Percentiles rank a stretch among this genome's conserved stretches.
These are phyloP conservation scores for Mortierella sp. DNA, from an alignment of 371 early-diverging fungal species.

Conservation along the genomic window DNA sequence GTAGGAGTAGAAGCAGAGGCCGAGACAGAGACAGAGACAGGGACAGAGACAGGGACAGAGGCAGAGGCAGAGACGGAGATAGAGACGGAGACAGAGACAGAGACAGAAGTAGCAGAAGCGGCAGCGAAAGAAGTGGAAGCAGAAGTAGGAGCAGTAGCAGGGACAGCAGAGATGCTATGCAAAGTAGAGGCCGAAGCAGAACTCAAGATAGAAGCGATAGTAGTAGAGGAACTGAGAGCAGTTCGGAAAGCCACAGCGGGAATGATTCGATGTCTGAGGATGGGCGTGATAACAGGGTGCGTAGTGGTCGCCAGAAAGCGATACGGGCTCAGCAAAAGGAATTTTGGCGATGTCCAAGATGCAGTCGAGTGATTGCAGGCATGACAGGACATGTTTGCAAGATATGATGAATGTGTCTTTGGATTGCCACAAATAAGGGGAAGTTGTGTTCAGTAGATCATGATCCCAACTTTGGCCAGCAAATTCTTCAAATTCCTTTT, in stretches of 20 bases:
- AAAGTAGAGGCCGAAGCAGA: neutral
- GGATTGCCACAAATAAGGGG: neutral
- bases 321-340: neutral
- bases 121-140: neutral
- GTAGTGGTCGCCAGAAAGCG: neutral
- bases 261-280: neutral
- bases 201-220: neutral
- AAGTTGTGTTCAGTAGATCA: too few relatives aligned
- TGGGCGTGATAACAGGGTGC: neutral
- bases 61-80: neutral
- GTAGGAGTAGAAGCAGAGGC: neutral
- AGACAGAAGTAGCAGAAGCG: neutral
- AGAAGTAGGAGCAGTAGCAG: neutral
- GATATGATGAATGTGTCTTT: neutral
- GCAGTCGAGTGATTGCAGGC: neutral
- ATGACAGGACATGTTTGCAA: neutral
- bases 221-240: neutral
- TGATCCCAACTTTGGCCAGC: neutral
- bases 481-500: neutral
- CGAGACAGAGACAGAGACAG: neutral
- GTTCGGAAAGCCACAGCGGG: neutral
- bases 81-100: neutral
- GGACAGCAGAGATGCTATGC: neutral
- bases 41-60: neutral
- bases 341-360: neutral